Evolutionary conservation across 2,329 filamentous ascomycete species (phyloP), one percentile per base, ranked within the genome.

Genomic region (Microsporum ferrugineum): DNA sequence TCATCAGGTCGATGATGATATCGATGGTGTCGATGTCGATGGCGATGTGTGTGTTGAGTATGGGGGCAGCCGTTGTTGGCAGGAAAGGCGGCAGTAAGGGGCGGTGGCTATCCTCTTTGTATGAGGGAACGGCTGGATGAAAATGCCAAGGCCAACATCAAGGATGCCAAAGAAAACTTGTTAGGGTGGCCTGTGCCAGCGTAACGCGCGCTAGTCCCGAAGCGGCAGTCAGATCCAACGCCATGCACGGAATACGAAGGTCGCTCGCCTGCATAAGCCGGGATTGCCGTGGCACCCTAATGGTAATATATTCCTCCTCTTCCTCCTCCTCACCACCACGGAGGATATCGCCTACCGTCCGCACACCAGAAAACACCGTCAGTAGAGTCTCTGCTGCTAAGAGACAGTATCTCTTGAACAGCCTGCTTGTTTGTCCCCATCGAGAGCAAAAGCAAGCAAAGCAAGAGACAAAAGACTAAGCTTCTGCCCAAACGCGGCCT

Each of bases 211-310:
- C 59, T 60, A 63, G 10, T 29, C 59, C 56, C 23, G 34, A 63
- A 34, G 29, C 43, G 38, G 61, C 10, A 59, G 31, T 36, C 55
- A 17, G 33, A 61, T 38, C 53, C 58, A 58, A 49, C 41, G 58
- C 51, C 53, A 60, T 58, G 61, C 34, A 31, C 58, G 23, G 58
- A 29, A 53, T 34, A 53, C 49, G 49, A 53, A 2, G 49, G 49
- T 34, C 31, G 49, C 27, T 53, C 49, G 27, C 43, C 43, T 47
- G 43, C 43, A 47, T 47, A n/a, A 47, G 6, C 43, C 43, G 43
- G 43, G 5, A 17, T 17, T 29, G 43, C 43, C 43, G 43, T 47
- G 43, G 43, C 43, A 29, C 43, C 2, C 23, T 17, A 10, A 10
- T n/a, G 10, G 39, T 43, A 43, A 43, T 43, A 5, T 43, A 43